phyloP scores from a whole-genome alignment of 805 yeast genomes.

The Kodamaea lidongshanica region DNA sequence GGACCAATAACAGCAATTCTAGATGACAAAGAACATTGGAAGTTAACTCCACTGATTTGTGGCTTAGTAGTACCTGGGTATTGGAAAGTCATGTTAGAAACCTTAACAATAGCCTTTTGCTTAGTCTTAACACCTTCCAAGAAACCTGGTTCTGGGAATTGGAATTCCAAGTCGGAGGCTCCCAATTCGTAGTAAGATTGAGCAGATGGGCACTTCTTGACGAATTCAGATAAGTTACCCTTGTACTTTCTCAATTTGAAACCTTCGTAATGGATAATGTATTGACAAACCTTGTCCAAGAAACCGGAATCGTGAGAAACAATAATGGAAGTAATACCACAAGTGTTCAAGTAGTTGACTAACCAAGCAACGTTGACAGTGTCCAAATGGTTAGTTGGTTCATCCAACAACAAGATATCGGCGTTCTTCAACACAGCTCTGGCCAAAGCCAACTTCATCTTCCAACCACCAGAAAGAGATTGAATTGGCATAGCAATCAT shows the following conservation, averaged over 20 bases:
- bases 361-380: slow-evolving; percentile 99
- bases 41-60: slow-evolving; percentile 82
- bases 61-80: slow-evolving; percentile 98
- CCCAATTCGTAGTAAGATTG: slow-evolving; percentile 98
- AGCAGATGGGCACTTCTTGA: slow-evolving; percentile 98
- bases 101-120: slow-evolving; percentile 99
- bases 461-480: slow-evolving; percentile 99
- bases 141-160: slow-evolving; percentile 99
- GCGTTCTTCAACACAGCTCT: slow-evolving; percentile 99
- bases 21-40: slow-evolving; percentile 98
- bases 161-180: slow-evolving; percentile 95
- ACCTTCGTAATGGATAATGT: slow-evolving; percentile 99
- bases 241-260: slow-evolving; percentile 99
- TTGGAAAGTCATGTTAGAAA: slow-evolving; percentile 95
- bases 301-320: slow-evolving; percentile 99
- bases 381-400: slow-evolving; percentile 99
- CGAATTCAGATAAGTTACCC: slow-evolving; percentile 99
- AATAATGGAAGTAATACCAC: slow-evolving; percentile 97
- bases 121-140: slow-evolving; percentile 99
- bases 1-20: slow-evolving; percentile 99
- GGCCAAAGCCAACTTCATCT: slow-evolving; percentile 99
- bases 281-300: slow-evolving; percentile 95
- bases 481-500: slow-evolving; percentile 92
- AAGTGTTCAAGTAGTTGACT: slow-evolving; percentile 96
- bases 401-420: slow-evolving; percentile 94